phyloP scores from a whole-genome alignment of 2,329 filamentous ascomycete species.

The Macrophomina pseudophaseolina region DNA sequence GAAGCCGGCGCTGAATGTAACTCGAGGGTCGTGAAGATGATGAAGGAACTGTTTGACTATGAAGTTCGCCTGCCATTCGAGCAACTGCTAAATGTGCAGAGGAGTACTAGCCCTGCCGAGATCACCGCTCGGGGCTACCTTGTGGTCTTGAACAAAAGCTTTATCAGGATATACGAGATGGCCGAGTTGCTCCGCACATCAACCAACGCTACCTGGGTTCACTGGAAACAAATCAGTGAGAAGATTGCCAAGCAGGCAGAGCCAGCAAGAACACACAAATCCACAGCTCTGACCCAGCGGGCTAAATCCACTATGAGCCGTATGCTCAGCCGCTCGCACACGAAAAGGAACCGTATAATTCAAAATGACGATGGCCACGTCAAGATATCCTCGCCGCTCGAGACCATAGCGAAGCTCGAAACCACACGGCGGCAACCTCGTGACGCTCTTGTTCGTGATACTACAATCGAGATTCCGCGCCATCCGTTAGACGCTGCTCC shows the following conservation, averaged over 20 bases:
- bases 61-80: constrained; percentile 2
- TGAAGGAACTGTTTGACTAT: neutral
- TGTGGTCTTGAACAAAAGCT: neutral
- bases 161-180: neutral
- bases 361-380: neutral
- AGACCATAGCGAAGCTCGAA: neutral
- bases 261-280: neutral
- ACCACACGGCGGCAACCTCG: neutral
- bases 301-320: neutral
- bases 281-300: neutral
- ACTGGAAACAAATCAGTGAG: neutral
- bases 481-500: neutral
- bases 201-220: neutral
- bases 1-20: constrained; percentile 4
- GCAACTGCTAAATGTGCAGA: neutral
- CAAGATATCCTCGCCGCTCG: neutral
- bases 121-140: neutral
- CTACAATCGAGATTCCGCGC: neutral
- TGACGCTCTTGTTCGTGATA: neutral
- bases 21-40: neutral
- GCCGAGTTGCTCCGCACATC: neutral
- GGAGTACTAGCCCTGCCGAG: neutral
- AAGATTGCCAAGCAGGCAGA: neutral
- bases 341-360: neutral
- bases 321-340: neutral